These are phyloP conservation scores for Colletotrichum tropicicola DNA, from an alignment of 2,329 filamentous ascomycete species.

Conservation along the genomic window DNA sequence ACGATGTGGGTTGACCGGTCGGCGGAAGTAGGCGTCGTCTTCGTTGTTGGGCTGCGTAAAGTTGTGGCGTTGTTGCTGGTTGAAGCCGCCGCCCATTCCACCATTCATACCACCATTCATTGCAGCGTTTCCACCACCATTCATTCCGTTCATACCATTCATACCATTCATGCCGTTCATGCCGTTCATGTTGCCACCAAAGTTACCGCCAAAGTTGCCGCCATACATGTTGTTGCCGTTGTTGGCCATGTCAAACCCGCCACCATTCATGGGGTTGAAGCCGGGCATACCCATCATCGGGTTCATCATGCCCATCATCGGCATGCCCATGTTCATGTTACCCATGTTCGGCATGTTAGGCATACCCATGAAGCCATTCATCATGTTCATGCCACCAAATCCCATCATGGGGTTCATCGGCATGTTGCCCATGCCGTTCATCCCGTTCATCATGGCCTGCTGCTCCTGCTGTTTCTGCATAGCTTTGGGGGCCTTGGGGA, in stretches of 20 bases:
- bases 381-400: slow-evolving; percentile 28
- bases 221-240: slow-evolving; percentile 36
- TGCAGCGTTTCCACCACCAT: slow-evolving; percentile 35
- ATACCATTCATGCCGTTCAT: slow-evolving; percentile 48
- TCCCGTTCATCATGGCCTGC: slow-evolving; percentile 58
- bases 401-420: slow-evolving; percentile 43
- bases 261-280: slow-evolving; percentile 34
- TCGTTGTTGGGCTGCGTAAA: slow-evolving; percentile 70
- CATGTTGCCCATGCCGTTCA: slow-evolving; percentile 48
- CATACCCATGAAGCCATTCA: slow-evolving; percentile 36
- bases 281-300: slow-evolving; percentile 34
- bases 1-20: slow-evolving; percentile 93
- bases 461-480: slow-evolving; percentile 66
- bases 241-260: slow-evolving; percentile 39
- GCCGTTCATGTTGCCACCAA: slow-evolving; percentile 42
- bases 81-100: slow-evolving; percentile 36
- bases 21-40: slow-evolving; percentile 92
- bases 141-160: slow-evolving; percentile 43
- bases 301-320: slow-evolving; percentile 44
- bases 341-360: slow-evolving; percentile 49
- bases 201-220: slow-evolving; percentile 44
- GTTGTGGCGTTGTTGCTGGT: slow-evolving; percentile 39
- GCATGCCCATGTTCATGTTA: slow-evolving; percentile 39
- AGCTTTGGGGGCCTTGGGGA: slow-evolving; percentile 71
- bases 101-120: slow-evolving; percentile 47